Evolutionary conservation across 768 basidiomycete species (phyloP).

Genomic region (Hemileccinum impolitum): DNA sequence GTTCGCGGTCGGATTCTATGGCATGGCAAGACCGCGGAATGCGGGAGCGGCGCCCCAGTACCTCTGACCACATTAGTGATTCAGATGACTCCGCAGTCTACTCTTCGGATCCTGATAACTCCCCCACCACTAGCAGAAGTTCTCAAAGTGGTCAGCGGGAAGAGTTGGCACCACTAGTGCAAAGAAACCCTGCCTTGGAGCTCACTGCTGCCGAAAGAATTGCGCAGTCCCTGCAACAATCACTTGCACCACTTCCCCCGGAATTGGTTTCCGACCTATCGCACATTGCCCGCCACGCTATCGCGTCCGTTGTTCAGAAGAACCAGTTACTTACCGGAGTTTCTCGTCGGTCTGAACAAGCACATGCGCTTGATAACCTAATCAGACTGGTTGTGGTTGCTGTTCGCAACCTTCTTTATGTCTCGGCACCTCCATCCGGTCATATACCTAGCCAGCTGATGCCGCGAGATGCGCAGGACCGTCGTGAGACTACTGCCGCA

Average conservation of each 20-base stretch:
- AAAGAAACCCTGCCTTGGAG: constrained; percentile 33
- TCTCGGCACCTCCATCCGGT: constrained; percentile 54
- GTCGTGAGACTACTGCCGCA: constrained; percentile 40
- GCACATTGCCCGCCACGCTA: constrained; percentile 52
- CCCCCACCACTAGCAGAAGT: constrained; percentile 29
- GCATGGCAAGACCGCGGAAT: constrained; percentile 25
- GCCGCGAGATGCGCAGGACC: constrained; percentile 47
- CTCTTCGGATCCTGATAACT: constrained; percentile 32
- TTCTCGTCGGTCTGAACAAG: constrained; percentile 51
- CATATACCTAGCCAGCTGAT: constrained; percentile 58
- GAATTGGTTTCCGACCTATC: constrained; percentile 62
- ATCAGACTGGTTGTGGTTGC: constrained; percentile 62
- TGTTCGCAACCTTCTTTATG: constrained; percentile 76
- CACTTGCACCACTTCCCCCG: constrained; percentile 54
- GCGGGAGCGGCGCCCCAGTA: constrained; percentile 30
- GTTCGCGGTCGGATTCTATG: constrained; percentile 35
- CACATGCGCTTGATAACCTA: constrained; percentile 56
- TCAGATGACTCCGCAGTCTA: constrained; percentile 73
- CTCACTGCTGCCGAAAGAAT: constrained; percentile 66
- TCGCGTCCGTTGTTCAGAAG: constrained; percentile 55
- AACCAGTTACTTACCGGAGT: constrained; percentile 49
- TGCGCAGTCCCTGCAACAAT: constrained; percentile 61
- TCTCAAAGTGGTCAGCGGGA: constrained; percentile 29
- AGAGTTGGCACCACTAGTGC: constrained; percentile 8
- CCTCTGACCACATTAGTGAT: constrained; percentile 52